Evolutionary conservation across 352 stramenopile species (phyloP), one percentile per base, ranked within the genome.

Genomic region (Phytophthora nicotianae): DNA sequence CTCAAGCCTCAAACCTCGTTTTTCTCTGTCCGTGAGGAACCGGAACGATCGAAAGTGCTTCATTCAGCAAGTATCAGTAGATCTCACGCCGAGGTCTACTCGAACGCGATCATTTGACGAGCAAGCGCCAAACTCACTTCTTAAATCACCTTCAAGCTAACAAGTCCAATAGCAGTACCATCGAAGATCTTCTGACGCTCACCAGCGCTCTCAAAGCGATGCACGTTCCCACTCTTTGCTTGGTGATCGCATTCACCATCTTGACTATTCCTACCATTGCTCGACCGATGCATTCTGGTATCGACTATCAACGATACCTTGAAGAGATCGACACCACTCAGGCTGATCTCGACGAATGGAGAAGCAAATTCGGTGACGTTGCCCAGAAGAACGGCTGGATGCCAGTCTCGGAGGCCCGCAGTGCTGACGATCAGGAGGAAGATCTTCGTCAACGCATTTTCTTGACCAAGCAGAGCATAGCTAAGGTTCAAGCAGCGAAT

Each of bases 361-460:
- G 57, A 48, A 51, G 33, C 47, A 72, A 68, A 26, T 85, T 61
- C 32, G 65, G 69, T 11, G 63, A 74, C 6, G 37, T 65, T 24
- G 72, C 75, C 0, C 52, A 64, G 8, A 58, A 71, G 40, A 82
- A 81, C 17, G 68, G 69, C 2, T 77, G 66, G 65, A 77, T 81
- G 47, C 70, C 74, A 9, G 40, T 53, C 32, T 63, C 67, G 0
- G 66, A 77, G 42, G 65, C 61, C 11, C 72, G 69, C 29, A 84
- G 65, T 40, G 29, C 37, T 9, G 70, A 80, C n/a, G 66, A 76
- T 7, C 68, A 68, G 51, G 58, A 83, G 21, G 76, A 83, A 50
- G 73, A 86, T 59, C 68, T 74, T 42, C 64, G 64, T 9, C 73
- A 83, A 47, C 75, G 78, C 9, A 83, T 85, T 43, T 83, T 81